phyloP scores from a whole-genome alignment of 768 basidiomycete genomes.

The Aureoboletus auriporus region DNA sequence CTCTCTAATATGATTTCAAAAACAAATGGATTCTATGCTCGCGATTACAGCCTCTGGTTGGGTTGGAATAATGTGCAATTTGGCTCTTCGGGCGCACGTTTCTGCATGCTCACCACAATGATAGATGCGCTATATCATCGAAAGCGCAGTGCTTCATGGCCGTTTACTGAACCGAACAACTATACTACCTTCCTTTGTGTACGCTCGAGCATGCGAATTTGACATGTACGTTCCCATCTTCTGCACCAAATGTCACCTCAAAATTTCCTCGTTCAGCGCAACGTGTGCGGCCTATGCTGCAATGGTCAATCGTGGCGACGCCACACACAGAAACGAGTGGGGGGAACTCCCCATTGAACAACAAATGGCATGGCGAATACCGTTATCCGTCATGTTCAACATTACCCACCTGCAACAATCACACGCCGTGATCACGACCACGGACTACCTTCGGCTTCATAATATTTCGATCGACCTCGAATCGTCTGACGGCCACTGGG shows the following conservation, averaged over 20 bases:
- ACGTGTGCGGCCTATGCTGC: slow-evolving; percentile 39
- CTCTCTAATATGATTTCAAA: slow-evolving; percentile 32
- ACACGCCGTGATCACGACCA: slow-evolving; percentile 36
- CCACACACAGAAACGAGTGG: slow-evolving; percentile 38
- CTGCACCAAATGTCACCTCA: not conserved
- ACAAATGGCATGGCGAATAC: slow-evolving; percentile 34
- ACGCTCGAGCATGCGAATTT: slow-evolving; percentile 43
- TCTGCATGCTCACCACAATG: not conserved
- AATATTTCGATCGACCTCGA: slow-evolving; percentile 31
- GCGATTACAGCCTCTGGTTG: no score
- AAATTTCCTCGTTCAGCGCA: slow-evolving; percentile 12
- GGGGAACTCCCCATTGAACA: slow-evolving; percentile 32
- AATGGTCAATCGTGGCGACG: slow-evolving; percentile 46
- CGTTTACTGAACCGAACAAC: slow-evolving; percentile 39
- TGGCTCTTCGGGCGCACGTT: not conserved
- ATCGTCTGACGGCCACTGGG: slow-evolving; percentile 36
- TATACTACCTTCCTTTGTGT: slow-evolving; percentile 43
- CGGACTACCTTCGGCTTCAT: slow-evolving; percentile 42
- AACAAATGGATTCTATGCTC: slow-evolving; percentile 39
- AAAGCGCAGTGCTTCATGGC: slow-evolving; percentile 41
- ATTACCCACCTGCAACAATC: slow-evolving; percentile 34
- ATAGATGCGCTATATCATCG: slow-evolving; percentile 48
- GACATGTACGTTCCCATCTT: slow-evolving; percentile 18
- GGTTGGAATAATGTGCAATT: slow-evolving; percentile 29
- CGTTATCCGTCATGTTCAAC: slow-evolving; percentile 40